Conservation (phyloP, 768 basidiomycete genomes). For the Hygrophoropsis aurantiaca region DNA sequence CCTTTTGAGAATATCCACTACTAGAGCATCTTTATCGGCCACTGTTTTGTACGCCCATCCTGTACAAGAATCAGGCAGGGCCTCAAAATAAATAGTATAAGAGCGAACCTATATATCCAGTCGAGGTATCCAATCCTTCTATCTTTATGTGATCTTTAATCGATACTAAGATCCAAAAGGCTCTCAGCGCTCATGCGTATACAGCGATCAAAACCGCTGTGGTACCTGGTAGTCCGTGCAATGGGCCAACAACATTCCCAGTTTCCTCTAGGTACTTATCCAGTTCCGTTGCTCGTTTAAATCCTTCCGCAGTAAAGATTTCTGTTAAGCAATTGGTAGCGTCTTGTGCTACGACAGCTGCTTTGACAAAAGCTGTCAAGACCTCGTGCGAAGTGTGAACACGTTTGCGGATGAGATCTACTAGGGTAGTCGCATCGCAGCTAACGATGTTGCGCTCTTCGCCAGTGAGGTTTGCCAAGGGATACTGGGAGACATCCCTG, state of each 20-base stretch:
- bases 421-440: constrained; percentile 27
- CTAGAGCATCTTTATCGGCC: constrained; percentile 42
- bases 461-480: constrained; percentile 23
- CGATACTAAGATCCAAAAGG: constrained; percentile 27
- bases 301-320: constrained; percentile 54
- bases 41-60: constrained; percentile 40
- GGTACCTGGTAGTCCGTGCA: constrained; percentile 38
- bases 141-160: constrained; percentile 50
- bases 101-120: constrained; percentile 26
- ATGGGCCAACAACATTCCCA: constrained; percentile 46
- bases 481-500: constrained; percentile 24
- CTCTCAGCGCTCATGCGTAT: too few relatives aligned
- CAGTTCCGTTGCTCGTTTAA: constrained; percentile 46
- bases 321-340: constrained; percentile 56
- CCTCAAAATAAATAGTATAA: too few relatives aligned
- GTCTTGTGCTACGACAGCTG: constrained; percentile 28
- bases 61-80: constrained; percentile 17
- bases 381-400: constrained; percentile 24
- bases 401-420: constrained; percentile 18
- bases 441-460: constrained; percentile 27
- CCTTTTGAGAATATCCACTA: constrained; percentile 43
- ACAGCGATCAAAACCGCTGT: too few relatives aligned
- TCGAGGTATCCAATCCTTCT: constrained; percentile 41
- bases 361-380: constrained; percentile 25
- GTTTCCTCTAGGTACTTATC: constrained; percentile 46